Evolutionary conservation across 352 stramenopile genomes (phyloP), one percentile per base, ranked within the genome.

Genomic region (Phytophthora constricta): DNA sequence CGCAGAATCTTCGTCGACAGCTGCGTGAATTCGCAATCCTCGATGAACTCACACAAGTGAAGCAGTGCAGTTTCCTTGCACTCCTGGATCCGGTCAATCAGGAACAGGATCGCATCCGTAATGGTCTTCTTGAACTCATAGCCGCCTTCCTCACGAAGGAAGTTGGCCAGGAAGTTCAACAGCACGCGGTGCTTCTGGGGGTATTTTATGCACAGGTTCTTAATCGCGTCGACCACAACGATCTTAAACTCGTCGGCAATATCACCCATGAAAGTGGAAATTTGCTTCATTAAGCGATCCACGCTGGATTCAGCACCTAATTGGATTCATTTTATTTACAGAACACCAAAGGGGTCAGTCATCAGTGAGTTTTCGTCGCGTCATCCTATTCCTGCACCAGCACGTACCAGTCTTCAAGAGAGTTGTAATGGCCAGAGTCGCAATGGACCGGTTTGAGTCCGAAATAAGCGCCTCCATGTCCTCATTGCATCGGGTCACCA

Each of bases 241-340:
- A 99, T 98, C 87, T 99, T 99, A 86, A 99, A 99, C 74, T 99
- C 98, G 72, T 99, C 98, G 0, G 96, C 96, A 58, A 99, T 99
- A 72, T 99, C 98, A 8, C 93, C 96, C 87, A 99, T 98, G 72
- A 99, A 99, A 1, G 95, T 96, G 5, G 93, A 98, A 63, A 99
- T 99, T 77, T 99, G 94, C 72, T 97, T 97, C 84, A 99, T 98
- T 19, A 99, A 71, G 28, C 96, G 89, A 74, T 99, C 97, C 20
- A 99, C 93, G 22, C 90, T 98, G 20, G 93, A 97, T 60, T 99
- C 97, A 26, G 87, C 96, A 70, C 97, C 82, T 89, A 10, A 17
- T 54, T 26, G 55, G 9, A 55, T 58, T 9, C 23, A 4, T 33
- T 33, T 19, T 31, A 48, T 17, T 50, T 25, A n/a, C 13, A 31